Conservation (phyloP, 2,329 filamentous ascomycete species). For the Diplocarpon mali region DNA sequence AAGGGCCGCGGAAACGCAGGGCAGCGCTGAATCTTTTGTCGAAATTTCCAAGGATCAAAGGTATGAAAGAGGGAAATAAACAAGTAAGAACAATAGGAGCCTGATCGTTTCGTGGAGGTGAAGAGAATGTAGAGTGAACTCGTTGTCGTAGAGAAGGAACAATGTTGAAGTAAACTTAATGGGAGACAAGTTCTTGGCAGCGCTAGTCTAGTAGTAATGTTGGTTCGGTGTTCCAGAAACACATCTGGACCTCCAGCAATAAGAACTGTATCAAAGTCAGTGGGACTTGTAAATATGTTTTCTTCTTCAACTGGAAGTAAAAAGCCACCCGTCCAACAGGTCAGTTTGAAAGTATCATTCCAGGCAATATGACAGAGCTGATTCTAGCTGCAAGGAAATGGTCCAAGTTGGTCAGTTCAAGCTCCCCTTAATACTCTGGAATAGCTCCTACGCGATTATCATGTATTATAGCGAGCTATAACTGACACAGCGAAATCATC, state of each 20-base stretch:
- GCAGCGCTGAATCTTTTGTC: too few relatives aligned
- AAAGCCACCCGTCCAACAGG: constrained; percentile 57
- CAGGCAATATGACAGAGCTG: constrained; percentile 9
- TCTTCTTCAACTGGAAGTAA: constrained; percentile 53
- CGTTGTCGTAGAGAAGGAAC: not conserved
- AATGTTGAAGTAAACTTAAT: not conserved
- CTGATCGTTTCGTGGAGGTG: too few relatives aligned
- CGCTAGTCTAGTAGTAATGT: not conserved
- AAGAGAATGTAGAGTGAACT: too few relatives aligned
- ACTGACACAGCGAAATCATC: constrained; percentile 12
- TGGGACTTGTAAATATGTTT: constrained; percentile 38
- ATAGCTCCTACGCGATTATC: not conserved
- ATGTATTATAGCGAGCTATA: constrained; percentile 1
- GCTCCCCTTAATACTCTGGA: constrained; percentile 13
- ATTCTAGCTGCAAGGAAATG: constrained; percentile 68
- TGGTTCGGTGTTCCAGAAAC: not conserved
- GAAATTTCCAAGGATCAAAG: too few relatives aligned
- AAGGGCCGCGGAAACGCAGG: not conserved
- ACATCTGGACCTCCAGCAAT: constrained; percentile 4
- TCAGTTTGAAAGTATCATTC: constrained; percentile 32
- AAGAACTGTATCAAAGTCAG: constrained; percentile 8
- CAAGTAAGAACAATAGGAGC: too few relatives aligned
- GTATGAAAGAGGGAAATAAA: too few relatives aligned
- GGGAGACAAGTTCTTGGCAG: not conserved
- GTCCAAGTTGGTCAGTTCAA: constrained; percentile 88